phyloP scores from a whole-genome alignment of 257 asterid species.

The Solanum piurae region DNA sequence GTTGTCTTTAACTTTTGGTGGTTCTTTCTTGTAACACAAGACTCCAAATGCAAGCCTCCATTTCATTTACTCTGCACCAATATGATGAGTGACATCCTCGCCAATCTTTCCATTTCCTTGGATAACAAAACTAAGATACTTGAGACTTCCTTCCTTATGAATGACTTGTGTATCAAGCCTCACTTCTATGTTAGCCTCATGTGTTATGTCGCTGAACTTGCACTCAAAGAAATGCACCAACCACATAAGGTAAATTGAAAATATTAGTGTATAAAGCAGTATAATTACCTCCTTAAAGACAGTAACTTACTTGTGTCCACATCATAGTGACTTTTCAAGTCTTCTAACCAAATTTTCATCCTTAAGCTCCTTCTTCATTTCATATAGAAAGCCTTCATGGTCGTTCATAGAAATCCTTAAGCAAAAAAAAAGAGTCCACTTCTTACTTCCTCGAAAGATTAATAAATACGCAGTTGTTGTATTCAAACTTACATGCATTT shows the following conservation, averaged over 20 bases:
- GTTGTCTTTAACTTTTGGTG: not conserved
- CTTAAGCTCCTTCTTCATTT: not conserved
- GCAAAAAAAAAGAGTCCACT: not conserved
- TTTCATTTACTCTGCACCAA: not conserved
- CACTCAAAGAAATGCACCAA: not conserved
- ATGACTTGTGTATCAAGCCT: not conserved
- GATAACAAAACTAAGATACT: not conserved
- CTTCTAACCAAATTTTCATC: not conserved
- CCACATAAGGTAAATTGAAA: not conserved
- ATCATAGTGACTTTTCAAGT: not conserved
- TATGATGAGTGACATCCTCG: not conserved
- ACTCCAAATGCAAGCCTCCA: not conserved
- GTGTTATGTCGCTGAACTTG: not conserved
- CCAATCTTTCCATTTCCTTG: not conserved
- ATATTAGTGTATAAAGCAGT: not conserved
- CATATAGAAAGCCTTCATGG: not conserved
- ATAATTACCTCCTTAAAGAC: not conserved
- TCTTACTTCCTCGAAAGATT: not conserved
- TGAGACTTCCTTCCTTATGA: not conserved
- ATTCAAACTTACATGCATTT: not conserved
- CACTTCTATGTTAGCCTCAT: not conserved
- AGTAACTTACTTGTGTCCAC: not conserved
- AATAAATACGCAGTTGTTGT: not conserved
- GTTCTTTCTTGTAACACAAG: not conserved
- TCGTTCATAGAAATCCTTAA: not conserved